phyloP scores from a whole-genome alignment of 169 alveolate species.

The Plasmodium vinckei region DNA sequence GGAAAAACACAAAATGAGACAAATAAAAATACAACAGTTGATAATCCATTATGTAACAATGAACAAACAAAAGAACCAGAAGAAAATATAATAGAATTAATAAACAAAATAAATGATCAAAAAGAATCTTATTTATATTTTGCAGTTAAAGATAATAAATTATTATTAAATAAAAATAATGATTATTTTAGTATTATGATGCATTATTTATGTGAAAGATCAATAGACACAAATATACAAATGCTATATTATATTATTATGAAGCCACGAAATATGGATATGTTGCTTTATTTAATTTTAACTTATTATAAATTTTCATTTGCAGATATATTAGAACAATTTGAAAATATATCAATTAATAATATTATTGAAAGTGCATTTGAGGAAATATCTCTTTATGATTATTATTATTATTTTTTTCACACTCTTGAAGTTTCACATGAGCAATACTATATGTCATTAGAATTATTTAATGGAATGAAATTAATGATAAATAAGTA shows the following conservation, averaged over 20 bases:
- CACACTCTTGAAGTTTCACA: constrained; percentile 57
- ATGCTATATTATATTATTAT: constrained; percentile 38
- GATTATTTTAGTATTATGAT: constrained; percentile 73
- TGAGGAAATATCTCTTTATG: constrained; percentile 62
- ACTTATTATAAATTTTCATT: constrained; percentile 56
- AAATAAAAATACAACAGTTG: too few relatives aligned
- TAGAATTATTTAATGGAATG: constrained; percentile 57
- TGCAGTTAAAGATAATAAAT: constrained; percentile 38
- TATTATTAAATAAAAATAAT: constrained; percentile 43
- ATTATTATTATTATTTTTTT: constrained; percentile 53
- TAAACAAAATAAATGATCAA: constrained; percentile 43
- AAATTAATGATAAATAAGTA: constrained; percentile 30
- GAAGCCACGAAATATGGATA: constrained; percentile 69
- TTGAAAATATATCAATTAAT: constrained; percentile 27
- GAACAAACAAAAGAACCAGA: not conserved
- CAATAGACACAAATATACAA: constrained; percentile 2
- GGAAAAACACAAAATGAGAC: not conserved
- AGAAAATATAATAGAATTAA: constrained; percentile 7
- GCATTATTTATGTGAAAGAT: constrained; percentile 61
- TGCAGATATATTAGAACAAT: constrained; percentile 49
- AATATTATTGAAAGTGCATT: constrained; percentile 51
- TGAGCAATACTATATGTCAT: constrained; percentile 64
- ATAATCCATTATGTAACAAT: too few relatives aligned
- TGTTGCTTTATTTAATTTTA: constrained; percentile 44
- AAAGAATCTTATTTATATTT: constrained; percentile 67